Evolutionary conservation across 306 rosid genomes (phyloP), one percentile per base, ranked within the genome.

Genomic region (Inga laurina): DNA sequence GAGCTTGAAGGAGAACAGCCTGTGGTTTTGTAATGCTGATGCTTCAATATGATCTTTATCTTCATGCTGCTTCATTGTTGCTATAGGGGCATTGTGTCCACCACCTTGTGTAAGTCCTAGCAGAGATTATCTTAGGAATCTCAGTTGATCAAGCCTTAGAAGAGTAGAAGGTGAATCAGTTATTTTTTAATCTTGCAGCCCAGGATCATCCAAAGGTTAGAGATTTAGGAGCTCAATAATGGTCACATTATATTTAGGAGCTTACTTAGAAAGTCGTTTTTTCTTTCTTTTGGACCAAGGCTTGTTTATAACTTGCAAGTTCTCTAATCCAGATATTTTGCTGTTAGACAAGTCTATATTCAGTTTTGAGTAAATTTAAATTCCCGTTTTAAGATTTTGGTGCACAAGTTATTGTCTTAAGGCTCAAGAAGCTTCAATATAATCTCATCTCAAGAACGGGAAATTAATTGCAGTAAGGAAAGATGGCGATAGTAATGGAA

Each of bases 1-100:
- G 98, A 96, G 86, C 92, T 93, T 54, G 97, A 96, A 88, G 97
- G 94, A 86, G 97, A 93, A 83, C 97, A 91, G 52, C 97, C 97
- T 19, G 78, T 91, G 35, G 7, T 85, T 34, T 8, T 84, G 86
- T 85, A 81, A 81, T 75, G 54, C 21, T 46, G 39, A 72, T 64
- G 74, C 65, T 68, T 79, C 45, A 69, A 37, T 80, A 70, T 70
- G n/a, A 21, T 43, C 51, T 43, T 10, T 52, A 52, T 52, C 5
- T 44, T 18, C 56, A 14, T 72, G 37, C 49, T 22, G 35, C n/a
- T 43, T 43, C 35, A 12, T 16, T n/a, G 37, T 10, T 12, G 56
- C 5, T 44, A 32, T 52, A 22, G 76, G 32, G 35, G 19, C 54
- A 41, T 41, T 71, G 54, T 71, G 44, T 44, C 54, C 52, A n/a